Base-by-base conservation (phyloP, 2,329 filamentous ascomycete species). In the Ilyonectria robusta region DNA sequence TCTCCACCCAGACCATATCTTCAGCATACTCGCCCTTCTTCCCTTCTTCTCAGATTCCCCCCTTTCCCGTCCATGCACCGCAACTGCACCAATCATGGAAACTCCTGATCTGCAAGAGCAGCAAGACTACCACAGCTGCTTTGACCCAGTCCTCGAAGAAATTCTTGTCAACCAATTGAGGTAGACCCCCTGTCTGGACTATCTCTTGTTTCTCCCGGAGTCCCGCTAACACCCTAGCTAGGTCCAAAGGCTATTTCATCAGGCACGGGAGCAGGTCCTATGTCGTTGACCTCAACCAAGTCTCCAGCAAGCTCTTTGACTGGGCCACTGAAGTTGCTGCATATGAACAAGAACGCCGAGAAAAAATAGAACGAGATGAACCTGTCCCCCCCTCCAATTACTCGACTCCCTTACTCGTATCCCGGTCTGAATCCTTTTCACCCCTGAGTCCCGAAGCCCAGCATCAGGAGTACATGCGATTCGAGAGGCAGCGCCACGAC, bases 401-500 rank as follows among this genome's bases (percentile, higher is more conserved):
- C 10, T 21, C 17, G 19, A 19, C 42, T 26, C 21, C 59, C 15
- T 35, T 2, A 2, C 26, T 26, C 35, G 19, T 35, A 21, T 3
- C 17, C 59, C 21, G 17, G 29, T 10, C 59, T 17, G 17, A 19
- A 11, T 40, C 19, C 13, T 26, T 11, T 37, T 19, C 46, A 5
- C 46, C 57, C 46, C 33, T 33, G 9, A 40, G 31, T 6, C 19
- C 29, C 19, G 56, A 59, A 50, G 10, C 21, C 31, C 35, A 26
- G 9, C 42, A 23, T 35, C 15, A 17, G n/a, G 29, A 11, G 6
- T 19, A 40, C 4, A 17, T 53, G 3, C 19, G 33, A 7, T 58
- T 40, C 13, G 73, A 75, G 47, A 71, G n/a, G 29, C 26, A 9
- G 2, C 67, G 63, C 17, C 53, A 68, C 19, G 54, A 58, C 21